Base-by-base conservation (phyloP, 768 basidiomycete species). In the Dentipellis fragilis region DNA sequence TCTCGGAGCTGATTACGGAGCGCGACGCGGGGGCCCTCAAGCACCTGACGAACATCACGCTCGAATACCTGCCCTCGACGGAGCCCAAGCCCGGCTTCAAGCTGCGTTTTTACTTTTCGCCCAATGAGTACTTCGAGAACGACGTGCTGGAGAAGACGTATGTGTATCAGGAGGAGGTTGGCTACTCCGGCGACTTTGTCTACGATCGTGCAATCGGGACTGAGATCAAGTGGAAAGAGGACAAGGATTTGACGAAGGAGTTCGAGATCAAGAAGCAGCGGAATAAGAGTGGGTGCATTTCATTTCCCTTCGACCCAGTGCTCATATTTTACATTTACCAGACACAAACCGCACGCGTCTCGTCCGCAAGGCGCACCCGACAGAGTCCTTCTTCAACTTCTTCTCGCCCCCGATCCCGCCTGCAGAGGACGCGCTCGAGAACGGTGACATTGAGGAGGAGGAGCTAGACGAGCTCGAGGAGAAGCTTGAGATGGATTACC, bases 371-470 rank as follows among this genome's bases (percentile, higher is more conserved):
- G 86, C 89, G 6, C 84, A 81, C 62, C 89, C 92, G 9, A 85
- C 89, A 6, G 90, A 94, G 36, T 97, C 95, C 12, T 98, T 99
- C 80, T 99, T 99, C 86, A 92, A 93, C 80, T 99, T 98, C 75
- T 99, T 99, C 81, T 73, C 74, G 53, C 91, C 93, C 10, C 92
- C 91, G 14, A 68, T 74, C 21, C 83, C 87, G 2, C 89, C 90
- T 3, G 68, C 78, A 6, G 82, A 87, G 10, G 83, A 85, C 47
- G 78, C 73, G 42, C 69, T 87, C 49, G 87, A 90, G 57, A 76
- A 71, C 23, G 82, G 78, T 22, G 90, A 93, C 2, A 73, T 89
- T 17, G 89, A 89, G 0, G 87, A 86, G 1, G 89, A 92, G 0
- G 89, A 91, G 21, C 79, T 95, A 0, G 89, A 91, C 52, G 93